Evolutionary conservation across 345 rosid genomes (phyloP).

Genomic region (Xanthoceras sorbifolium): DNA sequence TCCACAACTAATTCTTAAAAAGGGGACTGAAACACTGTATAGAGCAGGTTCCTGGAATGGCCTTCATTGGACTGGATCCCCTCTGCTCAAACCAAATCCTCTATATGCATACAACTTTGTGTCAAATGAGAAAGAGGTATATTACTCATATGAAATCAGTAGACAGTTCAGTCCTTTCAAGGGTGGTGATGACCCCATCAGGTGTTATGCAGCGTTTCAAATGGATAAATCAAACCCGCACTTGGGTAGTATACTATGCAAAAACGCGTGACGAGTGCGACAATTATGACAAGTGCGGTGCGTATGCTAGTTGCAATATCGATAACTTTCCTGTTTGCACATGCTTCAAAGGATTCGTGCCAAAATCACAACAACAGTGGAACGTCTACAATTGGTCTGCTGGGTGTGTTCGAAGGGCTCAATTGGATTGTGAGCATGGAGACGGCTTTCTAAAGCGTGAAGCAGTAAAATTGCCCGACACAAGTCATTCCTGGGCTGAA

Average conservation of each 20-base stretch:
- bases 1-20: constrained; percentile 38
- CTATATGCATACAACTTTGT: constrained; percentile 26
- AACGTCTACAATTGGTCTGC: constrained; percentile 30
- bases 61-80: constrained; percentile 37
- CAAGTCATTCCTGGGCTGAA: constrained; percentile 26
- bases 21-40: constrained; percentile 14
- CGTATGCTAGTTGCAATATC: constrained; percentile 41
- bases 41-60: constrained; percentile 59
- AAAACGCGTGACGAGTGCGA: constrained; percentile 50
- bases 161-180: constrained; percentile 28
- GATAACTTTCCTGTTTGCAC: constrained; percentile 36
- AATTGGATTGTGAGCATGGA: constrained; percentile 26
- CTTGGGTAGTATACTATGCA: constrained; percentile 36
- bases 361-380: constrained; percentile 39
- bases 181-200: constrained; percentile 26
- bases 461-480: constrained; percentile 51
- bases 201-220: constrained; percentile 39
- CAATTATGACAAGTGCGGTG: constrained; percentile 41
- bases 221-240: constrained; percentile 36
- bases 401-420: constrained; percentile 49
- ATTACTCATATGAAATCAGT: constrained; percentile 32
- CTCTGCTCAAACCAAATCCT: constrained; percentile 27
- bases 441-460: constrained; percentile 38
- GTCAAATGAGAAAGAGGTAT: constrained; percentile 33
- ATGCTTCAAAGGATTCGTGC: constrained; percentile 51